A percentile compares a stretch with the other conserved stretches of the same genome.
Conservation (phyloP, 208 protist species). For the Acanthamoeba lenticulata region DNA sequence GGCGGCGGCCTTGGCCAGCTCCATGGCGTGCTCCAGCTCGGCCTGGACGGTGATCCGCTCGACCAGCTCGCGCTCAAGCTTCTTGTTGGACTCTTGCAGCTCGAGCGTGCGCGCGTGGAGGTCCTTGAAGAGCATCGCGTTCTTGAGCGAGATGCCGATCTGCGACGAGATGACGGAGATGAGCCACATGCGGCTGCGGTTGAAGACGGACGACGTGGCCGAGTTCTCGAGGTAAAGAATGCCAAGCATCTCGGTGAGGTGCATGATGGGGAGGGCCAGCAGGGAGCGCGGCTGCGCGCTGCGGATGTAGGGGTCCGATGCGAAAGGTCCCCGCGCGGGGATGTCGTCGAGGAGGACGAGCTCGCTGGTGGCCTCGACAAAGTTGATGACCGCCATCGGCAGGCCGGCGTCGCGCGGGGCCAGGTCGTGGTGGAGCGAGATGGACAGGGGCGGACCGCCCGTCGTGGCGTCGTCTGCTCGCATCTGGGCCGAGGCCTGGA, state of each 20-base stretch:
- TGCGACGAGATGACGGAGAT: constrained; percentile 38
- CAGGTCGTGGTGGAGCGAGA: not conserved
- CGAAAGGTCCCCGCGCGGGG: not conserved
- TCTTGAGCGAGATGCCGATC: constrained; percentile 44
- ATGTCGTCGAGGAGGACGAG: constrained; percentile 2
- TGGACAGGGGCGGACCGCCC: not conserved
- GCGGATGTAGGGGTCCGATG: not conserved
- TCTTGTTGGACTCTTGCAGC: constrained; percentile 7
- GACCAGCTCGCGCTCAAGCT: not conserved
- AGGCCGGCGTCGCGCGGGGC: not conserved
- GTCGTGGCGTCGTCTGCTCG: no score
- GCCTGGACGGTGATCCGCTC: not conserved
- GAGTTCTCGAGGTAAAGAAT: constrained; percentile 21
- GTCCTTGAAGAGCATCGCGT: constrained; percentile 35
- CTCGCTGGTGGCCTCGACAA: not conserved
- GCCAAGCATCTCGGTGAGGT: not conserved
- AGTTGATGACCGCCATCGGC: not conserved
- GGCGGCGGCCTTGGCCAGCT: constrained; percentile 20
- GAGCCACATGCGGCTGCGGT: constrained; percentile 2
- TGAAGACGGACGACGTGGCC: not conserved
- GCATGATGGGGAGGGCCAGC: not conserved
- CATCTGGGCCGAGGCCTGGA: not conserved
- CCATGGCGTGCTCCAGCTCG: not conserved
- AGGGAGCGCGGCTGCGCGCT: not conserved
- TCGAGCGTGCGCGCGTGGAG: not conserved